Evolutionary conservation across 768 basidiomycete species (phyloP).

Genomic region (Auricularia auricula-judae): DNA sequence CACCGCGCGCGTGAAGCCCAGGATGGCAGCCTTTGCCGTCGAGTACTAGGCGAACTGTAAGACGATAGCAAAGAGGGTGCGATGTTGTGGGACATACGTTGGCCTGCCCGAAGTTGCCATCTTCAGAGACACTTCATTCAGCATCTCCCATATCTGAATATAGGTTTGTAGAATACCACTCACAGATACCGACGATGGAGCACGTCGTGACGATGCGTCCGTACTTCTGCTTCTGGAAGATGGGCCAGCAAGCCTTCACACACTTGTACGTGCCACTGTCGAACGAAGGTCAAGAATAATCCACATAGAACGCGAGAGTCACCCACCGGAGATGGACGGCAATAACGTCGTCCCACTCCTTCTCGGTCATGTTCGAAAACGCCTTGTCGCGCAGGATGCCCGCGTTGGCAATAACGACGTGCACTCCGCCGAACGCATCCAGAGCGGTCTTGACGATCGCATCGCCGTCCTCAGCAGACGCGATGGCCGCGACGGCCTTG

Average conservation of each 20-base stretch:
- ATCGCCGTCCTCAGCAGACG: slow-evolving; percentile 88
- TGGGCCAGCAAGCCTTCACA: slow-evolving; percentile 89
- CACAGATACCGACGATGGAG: slow-evolving; percentile 87
- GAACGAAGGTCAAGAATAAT: background rate
- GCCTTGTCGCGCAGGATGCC: slow-evolving; percentile 92
- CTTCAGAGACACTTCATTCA: slow-evolving; percentile 24
- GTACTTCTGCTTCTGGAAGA: slow-evolving; percentile 93
- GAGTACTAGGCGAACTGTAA: slow-evolving; percentile 45
- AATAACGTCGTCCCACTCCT: slow-evolving; percentile 91
- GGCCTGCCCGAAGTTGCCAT: slow-evolving; percentile 92
- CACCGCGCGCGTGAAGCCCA: slow-evolving; percentile 80
- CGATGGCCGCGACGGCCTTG: slow-evolving; percentile 71
- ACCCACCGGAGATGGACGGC: slow-evolving; percentile 64
- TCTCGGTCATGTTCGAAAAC: slow-evolving; percentile 77
- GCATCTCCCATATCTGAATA: too few relatives aligned
- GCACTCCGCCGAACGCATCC: slow-evolving; percentile 79
- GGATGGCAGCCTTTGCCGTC: slow-evolving; percentile 86
- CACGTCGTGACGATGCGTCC: slow-evolving; percentile 93
- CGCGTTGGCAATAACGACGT: slow-evolving; percentile 85
- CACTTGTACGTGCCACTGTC: slow-evolving; percentile 87
- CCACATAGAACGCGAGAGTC: background rate
- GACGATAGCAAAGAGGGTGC: background rate
- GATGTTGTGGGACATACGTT: slow-evolving; percentile 38
- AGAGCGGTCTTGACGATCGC: slow-evolving; percentile 77
- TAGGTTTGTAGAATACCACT: slow-evolving; percentile 19